Conservation (phyloP, 441 rosid genomes). For the Populus tomentosa region DNA sequence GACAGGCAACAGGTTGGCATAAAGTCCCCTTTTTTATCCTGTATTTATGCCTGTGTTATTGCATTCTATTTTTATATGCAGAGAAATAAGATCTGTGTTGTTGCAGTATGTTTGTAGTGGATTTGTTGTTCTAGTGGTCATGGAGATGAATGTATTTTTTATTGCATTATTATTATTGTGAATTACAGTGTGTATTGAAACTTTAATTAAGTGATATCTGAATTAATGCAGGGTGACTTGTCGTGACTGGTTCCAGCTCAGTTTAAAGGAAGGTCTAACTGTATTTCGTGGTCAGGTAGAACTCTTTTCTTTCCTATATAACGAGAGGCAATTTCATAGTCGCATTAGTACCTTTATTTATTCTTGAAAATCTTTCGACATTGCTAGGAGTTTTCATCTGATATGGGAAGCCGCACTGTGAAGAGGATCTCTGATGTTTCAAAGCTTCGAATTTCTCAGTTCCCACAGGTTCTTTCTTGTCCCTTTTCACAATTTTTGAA, state of each 20-base stretch:
- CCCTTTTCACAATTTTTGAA: neutral
- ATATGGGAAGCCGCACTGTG: conserved; percentile 97
- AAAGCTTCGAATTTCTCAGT: conserved; percentile 79
- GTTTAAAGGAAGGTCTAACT: conserved; percentile 98
- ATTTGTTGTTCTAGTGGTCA: neutral
- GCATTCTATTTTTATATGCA: neutral
- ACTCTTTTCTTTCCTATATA: conserved; percentile 10
- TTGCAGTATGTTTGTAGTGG: neutral
- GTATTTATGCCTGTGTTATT: neutral
- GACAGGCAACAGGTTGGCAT: conserved; percentile 94
- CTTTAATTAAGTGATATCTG: conserved; percentile 5
- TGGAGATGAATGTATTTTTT: neutral
- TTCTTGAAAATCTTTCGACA: conserved; percentile 4
- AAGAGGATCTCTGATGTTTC: conserved; percentile 97
- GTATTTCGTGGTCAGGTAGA: conserved; percentile 93
- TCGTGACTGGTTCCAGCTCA: conserved; percentile 99
- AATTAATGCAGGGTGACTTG: conserved; percentile 81
- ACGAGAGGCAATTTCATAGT: conserved; percentile 1
- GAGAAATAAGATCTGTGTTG: neutral
- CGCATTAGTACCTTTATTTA: neutral
- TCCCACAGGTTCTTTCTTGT: conserved; percentile 64
- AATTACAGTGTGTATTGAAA: neutral
- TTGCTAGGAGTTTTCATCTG: conserved; percentile 90
- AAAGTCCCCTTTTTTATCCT: neutral
- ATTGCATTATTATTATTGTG: neutral